A percentile compares a stretch with the other conserved stretches of the same genome.
Conservation (phyloP, 257 asterid genomes). For the Cordia subcordata region DNA sequence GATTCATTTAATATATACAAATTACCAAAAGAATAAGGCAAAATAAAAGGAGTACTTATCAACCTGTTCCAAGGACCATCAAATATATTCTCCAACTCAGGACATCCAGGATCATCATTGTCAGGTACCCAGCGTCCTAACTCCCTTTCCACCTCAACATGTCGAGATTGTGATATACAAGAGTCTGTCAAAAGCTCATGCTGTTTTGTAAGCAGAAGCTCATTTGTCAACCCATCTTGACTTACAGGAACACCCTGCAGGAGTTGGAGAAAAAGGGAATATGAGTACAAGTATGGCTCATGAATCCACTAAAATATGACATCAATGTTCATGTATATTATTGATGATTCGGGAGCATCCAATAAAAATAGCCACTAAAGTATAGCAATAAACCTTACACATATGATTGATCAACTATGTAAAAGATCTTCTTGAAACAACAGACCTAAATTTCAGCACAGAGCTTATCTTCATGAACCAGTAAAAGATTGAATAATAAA, state of each 20-base stretch:
- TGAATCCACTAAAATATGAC: too few relatives aligned
- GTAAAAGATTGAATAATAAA: too few relatives aligned
- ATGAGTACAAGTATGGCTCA: too few relatives aligned
- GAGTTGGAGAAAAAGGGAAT: too few relatives aligned
- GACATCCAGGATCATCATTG: constrained; percentile 58
- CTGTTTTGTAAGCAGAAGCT: constrained; percentile 59
- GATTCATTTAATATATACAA: too few relatives aligned
- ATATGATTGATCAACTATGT: neutral
- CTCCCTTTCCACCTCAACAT: constrained; percentile 64
- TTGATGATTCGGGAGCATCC: neutral
- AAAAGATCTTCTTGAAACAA: too few relatives aligned
- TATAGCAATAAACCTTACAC: neutral
- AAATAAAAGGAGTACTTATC: constrained; percentile 5
- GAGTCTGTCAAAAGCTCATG: constrained; percentile 90
- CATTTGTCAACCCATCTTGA: constrained; percentile 52
- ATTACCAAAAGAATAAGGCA: too few relatives aligned
- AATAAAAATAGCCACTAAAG: constrained; percentile 19
- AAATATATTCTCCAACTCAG: constrained; percentile 77
- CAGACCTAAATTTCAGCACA: too few relatives aligned
- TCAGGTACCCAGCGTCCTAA: constrained; percentile 95
- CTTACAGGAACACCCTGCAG: constrained; percentile 66
- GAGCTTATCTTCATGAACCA: too few relatives aligned
- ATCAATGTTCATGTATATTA: too few relatives aligned
- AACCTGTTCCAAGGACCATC: constrained; percentile 88
- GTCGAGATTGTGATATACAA: constrained; percentile 69